Evolutionary conservation across 805 yeast genomes (phyloP).

Genomic region (Saccharomyces eubayanus): DNA sequence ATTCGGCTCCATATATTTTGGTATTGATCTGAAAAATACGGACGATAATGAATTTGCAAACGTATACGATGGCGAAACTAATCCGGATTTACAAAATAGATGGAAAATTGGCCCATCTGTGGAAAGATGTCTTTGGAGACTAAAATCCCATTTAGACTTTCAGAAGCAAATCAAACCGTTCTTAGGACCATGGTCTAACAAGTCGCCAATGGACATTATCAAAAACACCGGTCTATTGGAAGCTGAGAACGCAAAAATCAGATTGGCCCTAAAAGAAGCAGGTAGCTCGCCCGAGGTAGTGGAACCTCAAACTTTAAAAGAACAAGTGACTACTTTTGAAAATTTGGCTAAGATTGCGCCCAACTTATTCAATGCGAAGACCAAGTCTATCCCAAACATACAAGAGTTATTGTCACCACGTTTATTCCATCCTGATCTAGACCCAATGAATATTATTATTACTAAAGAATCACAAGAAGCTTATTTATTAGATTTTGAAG

Average conservation of each 20-base stretch:
- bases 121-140: conserved; percentile 71
- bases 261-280: conserved; percentile 47
- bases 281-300: conserved; percentile 40
- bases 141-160: conserved; percentile 46
- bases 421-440: conserved; percentile 72
- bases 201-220: conserved; percentile 55
- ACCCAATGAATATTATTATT: conserved; percentile 76
- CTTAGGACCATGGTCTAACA: conserved; percentile 69
- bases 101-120: conserved; percentile 90
- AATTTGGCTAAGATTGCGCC: conserved; percentile 51
- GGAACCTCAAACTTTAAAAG: conserved; percentile 39
- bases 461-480: conserved; percentile 33
- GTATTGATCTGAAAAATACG: conserved; percentile 4
- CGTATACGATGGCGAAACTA: conserved; percentile 54
- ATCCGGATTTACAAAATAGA: conserved; percentile 44
- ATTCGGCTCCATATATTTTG: conserved; percentile 77
- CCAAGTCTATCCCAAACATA: conserved; percentile 52
- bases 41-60: not conserved
- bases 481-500: conserved; percentile 76
- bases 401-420: conserved; percentile 62
- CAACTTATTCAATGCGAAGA: conserved; percentile 43
- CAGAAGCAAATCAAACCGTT: conserved; percentile 33
- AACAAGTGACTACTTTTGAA: conserved; percentile 53
- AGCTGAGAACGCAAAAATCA: conserved; percentile 47
- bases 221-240: conserved; percentile 58